Base-by-base conservation (phyloP, 192 early-diverging fungal species). In the Gamsiella multidivaricata region DNA sequence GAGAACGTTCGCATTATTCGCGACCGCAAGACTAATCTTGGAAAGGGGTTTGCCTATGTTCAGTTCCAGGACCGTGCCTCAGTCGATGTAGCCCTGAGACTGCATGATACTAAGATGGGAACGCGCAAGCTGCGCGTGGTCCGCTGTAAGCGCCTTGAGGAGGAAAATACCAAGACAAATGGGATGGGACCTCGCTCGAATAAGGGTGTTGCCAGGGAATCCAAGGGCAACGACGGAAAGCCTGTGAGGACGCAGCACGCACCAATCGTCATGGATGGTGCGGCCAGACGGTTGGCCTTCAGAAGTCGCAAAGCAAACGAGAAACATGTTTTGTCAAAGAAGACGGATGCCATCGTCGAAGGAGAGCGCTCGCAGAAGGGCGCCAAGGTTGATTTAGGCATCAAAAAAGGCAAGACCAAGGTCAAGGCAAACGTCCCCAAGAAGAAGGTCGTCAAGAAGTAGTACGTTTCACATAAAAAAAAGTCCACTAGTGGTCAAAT, bases 31-130 rank as follows among this genome's bases (percentile, higher is more conserved):
- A 95, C 92, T 26, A 96, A 94, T 55, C 80, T 97, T 43, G 96
- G 96, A 39, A 98, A 98, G 72, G 96, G 96, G 3, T 92, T 97
- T 81, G 96, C 89, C 0, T 98, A 95, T 81, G 95, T 97, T 39
- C 93, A 95, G 79, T 97, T 96, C 73, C 79, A 85, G 65, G 90
- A 95, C 51, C 88, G 90, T 37, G 87, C 89, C 18, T 79, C 89
- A 11, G 92, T 98, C 14, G 73, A 83, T 17, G 76, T 96, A 56
- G 95, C 95, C 0, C 72, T 97, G 37, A 90, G 92, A 68, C 80
- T 95, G 33, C 76, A 93, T 49, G 93, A 88, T 49, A 88, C 90
- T 17, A 88, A 91, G 61, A 73, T 96, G 25, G 81, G 78, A 28
- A 84, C 84, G 7, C 82, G 90, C 34, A 87, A 85, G 58, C 53